Base-by-base conservation (phyloP, 1,139 yeast species). In the Candida dubliniensis region DNA sequence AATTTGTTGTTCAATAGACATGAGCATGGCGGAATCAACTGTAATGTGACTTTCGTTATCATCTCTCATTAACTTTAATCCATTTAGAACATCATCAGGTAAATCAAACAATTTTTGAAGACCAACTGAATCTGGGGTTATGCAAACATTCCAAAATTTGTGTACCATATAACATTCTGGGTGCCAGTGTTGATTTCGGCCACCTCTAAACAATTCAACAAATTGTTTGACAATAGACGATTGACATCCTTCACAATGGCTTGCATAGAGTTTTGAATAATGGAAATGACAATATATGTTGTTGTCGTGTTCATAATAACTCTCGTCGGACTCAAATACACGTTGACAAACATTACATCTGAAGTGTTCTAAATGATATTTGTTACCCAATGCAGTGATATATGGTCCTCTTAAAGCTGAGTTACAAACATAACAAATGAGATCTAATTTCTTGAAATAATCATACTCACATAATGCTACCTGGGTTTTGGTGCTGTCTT, bases 161-260 rank as follows among this genome's bases (percentile, higher is more conserved):
- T 87, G 91, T 40, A 93, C 95, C 91, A 95, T 95, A 61, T 90
- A 95, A 69, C 99, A 95, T 63, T 95, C 99, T 2, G 98, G 98
- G 63, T 95, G 99, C 99, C 99, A 95, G 60, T 90, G 96, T 61
- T 91, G 96, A 51, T 87, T 86, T 54, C 87, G 77, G n/a, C 97
- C 97, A 40, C 96, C 96, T 53, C 96, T 76, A 51, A 82, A 88
- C 39, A 93, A 81, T 63, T 93, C 97, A 31, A 91, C 96, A 65
- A 90, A 93, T 61, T 93, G 98, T 57, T 91, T 91, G 30, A 95
- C 81, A 45, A 93, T 93, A 2, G 97, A 88, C 31, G 90, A 84
- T 50, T 84, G 79, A 66, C 99, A 93, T 18, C 98, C 97, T 66
- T 89, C 95, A 69, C 99, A 95, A 49, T 85, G 84, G 27, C 87